A percentile compares a stretch with the other conserved stretches of the same genome.
phyloP scores from a whole-genome alignment of 1,284 basidiomycete species.

The Vanrija pseudolonga region DNA sequence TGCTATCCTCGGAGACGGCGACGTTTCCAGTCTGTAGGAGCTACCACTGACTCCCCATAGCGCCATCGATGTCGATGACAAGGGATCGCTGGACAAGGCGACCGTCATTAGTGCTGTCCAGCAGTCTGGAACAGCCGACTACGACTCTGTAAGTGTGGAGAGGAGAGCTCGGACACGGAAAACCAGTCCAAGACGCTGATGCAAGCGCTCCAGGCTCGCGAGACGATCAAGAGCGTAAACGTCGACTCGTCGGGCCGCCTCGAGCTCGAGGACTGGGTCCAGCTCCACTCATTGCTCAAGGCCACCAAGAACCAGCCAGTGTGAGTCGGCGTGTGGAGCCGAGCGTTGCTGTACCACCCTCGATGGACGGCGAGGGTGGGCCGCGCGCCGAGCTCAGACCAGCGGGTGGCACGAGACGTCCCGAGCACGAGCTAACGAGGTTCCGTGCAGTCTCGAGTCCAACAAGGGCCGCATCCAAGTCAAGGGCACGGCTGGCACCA shows the following conservation, averaged over 20 bases:
- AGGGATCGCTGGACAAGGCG: constrained; percentile 79
- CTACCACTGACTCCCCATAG: constrained; percentile 50
- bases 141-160: constrained; percentile 67
- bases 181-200: constrained; percentile 19
- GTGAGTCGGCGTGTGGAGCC: constrained; percentile 21
- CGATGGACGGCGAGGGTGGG: constrained; percentile 13
- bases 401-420: background rate
- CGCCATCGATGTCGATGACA: constrained; percentile 74
- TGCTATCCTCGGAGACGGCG: background rate
- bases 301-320: constrained; percentile 38
- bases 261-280: constrained; percentile 96
- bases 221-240: constrained; percentile 88
- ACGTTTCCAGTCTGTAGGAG: background rate
- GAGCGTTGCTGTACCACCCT: constrained; percentile 12
- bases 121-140: constrained; percentile 71
- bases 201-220: constrained; percentile 48
- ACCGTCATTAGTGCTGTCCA: constrained; percentile 73
- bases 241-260: constrained; percentile 93
- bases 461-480: constrained; percentile 88
- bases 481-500: constrained; percentile 83
- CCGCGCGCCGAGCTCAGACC: background rate
- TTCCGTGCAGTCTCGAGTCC: constrained; percentile 57
- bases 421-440: background rate
- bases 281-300: constrained; percentile 48
- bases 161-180: background rate